These are phyloP conservation scores for Sinapis alba DNA, from an alignment of 441 rosid species.

Conservation along the genomic window DNA sequence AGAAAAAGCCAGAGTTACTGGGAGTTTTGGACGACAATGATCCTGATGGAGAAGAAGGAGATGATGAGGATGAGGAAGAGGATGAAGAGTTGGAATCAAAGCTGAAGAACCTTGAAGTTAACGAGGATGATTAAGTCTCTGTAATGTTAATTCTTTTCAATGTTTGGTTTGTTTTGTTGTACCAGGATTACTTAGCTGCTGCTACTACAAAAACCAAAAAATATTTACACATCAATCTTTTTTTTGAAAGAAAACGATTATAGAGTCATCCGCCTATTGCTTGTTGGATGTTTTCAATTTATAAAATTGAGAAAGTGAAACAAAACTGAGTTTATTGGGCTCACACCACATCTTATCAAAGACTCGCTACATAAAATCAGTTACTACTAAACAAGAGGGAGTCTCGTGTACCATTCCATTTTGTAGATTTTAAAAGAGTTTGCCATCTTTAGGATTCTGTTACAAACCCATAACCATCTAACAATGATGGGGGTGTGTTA, in stretches of 20 bases:
- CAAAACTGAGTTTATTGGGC: not conserved
- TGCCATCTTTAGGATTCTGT: not conserved
- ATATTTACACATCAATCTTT: not conserved
- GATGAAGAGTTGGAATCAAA: constrained; percentile 66
- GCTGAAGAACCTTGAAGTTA: constrained; percentile 69
- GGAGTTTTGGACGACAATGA: constrained; percentile 84
- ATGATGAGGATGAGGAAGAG: constrained; percentile 52
- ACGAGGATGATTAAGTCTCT: constrained; percentile 43
- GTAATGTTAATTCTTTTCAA: not conserved
- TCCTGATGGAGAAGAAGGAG: constrained; percentile 76
- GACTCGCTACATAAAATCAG: not conserved
- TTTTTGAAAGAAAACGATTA: not conserved
- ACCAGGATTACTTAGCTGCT: constrained; percentile 18
- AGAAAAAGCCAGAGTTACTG: constrained; percentile 60
- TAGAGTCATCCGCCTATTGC: not conserved
- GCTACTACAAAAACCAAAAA: constrained; percentile 3
- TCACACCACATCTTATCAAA: not conserved
- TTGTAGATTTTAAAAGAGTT: too few relatives aligned
- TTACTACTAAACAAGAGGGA: too few relatives aligned
- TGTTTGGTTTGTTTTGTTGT: constrained; percentile 23
- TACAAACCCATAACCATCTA: not conserved
- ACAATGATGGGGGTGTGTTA: not conserved
- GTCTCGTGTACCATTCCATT: too few relatives aligned
- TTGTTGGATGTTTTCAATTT: not conserved
- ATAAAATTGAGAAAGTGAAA: not conserved